Base-by-base conservation (phyloP, 768 basidiomycete species). In the Candolleomyces efflorescens region DNA sequence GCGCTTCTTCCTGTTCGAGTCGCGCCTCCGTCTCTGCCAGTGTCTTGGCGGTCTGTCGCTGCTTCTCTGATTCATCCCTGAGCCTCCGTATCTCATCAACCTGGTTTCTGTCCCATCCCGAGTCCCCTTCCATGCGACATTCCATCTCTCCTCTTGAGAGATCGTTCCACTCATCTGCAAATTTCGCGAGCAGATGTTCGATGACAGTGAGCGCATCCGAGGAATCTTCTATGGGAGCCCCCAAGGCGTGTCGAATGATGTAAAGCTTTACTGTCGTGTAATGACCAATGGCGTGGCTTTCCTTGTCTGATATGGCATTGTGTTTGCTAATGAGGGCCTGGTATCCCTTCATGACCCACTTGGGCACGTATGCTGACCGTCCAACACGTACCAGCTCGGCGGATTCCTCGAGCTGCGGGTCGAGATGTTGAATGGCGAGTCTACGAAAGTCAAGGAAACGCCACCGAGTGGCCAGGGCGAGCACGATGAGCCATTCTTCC, bases 341-440 rank as follows among this genome's bases (percentile, higher is more conserved):
- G 27, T 32, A 51, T 27, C 50, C 50, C 12, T 3, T 15, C 11
- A 32, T 17, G 3, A 51, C n/a, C 50, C 50, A 51, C n/a, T 68
- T 66, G 61, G 82, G 73, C 47, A 88, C 73, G 0, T 74, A 64
- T 65, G 80, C 78, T 12, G 73, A 63, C 56, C 82, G 79, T 58
- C 88, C 89, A 0, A 83, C 69, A 0, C 73, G 70, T 39, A 90
- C 79, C 0, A 65, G 60, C 12, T 64, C 11, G 0, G 64, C 59
- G 0, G 59, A 48, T 3, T 48, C 51, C 24, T 46, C 23, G 3
- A 44, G 23, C 5, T 38, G 5, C 3, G 2, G 13, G 12, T 39
- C 24, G 5, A 60, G 6, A 27, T 60, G 20, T 9, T 26, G 52
- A 36, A 54, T 46, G 11, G 60, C 60, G 13, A 60, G 45, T 11